Evolutionary conservation across 2,329 filamentous ascomycete species (phyloP).

Genomic region (Neoascochyta sp.): DNA sequence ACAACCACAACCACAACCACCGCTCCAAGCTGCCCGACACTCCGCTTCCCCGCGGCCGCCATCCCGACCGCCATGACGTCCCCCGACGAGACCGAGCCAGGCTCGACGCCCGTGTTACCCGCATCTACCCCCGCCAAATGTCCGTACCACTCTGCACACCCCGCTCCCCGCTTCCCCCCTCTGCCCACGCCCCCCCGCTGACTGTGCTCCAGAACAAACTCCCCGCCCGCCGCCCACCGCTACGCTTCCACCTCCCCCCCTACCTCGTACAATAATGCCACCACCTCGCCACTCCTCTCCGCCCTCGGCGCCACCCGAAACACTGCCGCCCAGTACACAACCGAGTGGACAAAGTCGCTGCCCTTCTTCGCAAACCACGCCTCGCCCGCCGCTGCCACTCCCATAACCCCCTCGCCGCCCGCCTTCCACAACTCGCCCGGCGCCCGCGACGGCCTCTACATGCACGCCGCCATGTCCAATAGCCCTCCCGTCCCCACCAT

Average conservation of each 20-base stretch:
- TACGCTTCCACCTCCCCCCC: constrained; percentile 35
- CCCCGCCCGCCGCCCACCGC: constrained; percentile 32
- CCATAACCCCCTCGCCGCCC: constrained; percentile 46
- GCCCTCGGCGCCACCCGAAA: constrained; percentile 38
- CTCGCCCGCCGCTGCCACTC: constrained; percentile 37
- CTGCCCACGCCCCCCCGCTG: constrained; percentile 3
- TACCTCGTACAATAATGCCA: constrained; percentile 38
- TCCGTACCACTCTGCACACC: constrained; percentile 20
- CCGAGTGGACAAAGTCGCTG: constrained; percentile 48
- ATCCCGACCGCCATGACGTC: too few relatives aligned
- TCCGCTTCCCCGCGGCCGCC: constrained; percentile 34
- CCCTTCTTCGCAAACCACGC: constrained; percentile 43
- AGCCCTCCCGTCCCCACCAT: constrained; percentile 31
- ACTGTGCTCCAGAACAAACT: constrained; percentile 33
- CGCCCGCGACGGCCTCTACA: constrained; percentile 28
- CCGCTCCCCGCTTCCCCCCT: neutral
- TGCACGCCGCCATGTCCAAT: constrained; percentile 41
- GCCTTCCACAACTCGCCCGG: constrained; percentile 35
- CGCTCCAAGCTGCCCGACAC: constrained; percentile 34
- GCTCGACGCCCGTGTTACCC: constrained; percentile 36
- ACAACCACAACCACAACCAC: constrained; percentile 36
- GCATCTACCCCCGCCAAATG: constrained; percentile 42
- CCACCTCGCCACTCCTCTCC: constrained; percentile 39
- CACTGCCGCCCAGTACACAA: constrained; percentile 39
- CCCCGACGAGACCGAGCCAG: constrained; percentile 39